phyloP scores from a whole-genome alignment of 1,284 basidiomycete species.

The Heterobasidion annosum region DNA sequence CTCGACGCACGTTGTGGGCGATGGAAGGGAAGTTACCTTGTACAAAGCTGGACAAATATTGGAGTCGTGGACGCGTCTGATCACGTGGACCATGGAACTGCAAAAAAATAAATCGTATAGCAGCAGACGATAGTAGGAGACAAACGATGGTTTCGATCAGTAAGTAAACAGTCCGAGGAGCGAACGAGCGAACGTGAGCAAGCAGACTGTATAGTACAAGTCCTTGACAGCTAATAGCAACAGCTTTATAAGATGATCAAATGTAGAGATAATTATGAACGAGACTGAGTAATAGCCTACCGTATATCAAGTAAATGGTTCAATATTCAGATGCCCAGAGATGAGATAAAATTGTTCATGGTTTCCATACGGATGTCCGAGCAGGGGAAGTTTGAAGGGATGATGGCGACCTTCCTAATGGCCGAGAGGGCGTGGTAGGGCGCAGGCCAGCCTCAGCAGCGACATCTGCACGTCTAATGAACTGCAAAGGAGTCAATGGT shows the following conservation, averaged over 20 bases:
- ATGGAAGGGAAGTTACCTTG: background rate
- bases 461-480: conserved; percentile 42
- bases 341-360: conserved; percentile 4
- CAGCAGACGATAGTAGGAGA: background rate
- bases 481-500: conserved; percentile 46
- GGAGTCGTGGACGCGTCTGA: background rate
- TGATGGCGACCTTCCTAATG: conserved; percentile 24
- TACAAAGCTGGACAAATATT: background rate
- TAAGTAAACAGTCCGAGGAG: no score
- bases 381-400: background rate
- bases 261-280: no score
- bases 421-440: conserved; percentile 28
- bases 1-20: conserved; percentile 20
- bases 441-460: conserved; percentile 15
- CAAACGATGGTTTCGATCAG: background rate
- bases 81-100: background rate
- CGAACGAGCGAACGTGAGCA: no score
- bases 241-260: background rate
- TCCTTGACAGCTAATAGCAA: background rate
- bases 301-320: background rate
- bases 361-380: conserved; percentile 13
- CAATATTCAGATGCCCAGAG: background rate
- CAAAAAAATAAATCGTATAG: background rate
- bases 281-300: no score
- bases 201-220: background rate